A percentile compares a stretch with the other conserved stretches of the same genome.
These are phyloP conservation scores for Leptographium procerum DNA, from an alignment of 2,329 filamentous ascomycete genomes.

Conservation along the genomic window DNA sequence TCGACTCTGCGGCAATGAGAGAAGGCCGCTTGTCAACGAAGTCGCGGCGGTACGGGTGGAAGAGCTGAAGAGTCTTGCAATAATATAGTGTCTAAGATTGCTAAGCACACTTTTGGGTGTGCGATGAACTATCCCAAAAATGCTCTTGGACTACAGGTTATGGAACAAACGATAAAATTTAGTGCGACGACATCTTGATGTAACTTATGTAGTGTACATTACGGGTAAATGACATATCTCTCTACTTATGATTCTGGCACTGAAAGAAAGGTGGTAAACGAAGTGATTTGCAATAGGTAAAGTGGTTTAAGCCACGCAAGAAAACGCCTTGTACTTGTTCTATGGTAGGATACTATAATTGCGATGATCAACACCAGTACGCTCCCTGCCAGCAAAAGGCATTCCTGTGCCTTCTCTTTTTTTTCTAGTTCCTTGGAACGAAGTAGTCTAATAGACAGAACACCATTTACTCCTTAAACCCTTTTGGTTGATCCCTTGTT, in stretches of 20 bases:
- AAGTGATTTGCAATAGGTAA: not conserved
- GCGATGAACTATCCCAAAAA: not conserved
- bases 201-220: not conserved
- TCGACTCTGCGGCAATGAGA: not conserved
- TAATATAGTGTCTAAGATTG: not conserved
- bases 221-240: not conserved
- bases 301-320: not conserved
- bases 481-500: not conserved
- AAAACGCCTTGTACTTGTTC: not conserved
- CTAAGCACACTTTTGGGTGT: not conserved
- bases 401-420: not conserved
- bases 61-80: not conserved
- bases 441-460: not conserved
- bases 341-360: too few relatives aligned
- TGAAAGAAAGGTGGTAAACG: not conserved
- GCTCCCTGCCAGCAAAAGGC: not conserved
- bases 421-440: not conserved
- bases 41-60: not conserved
- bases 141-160: not conserved
- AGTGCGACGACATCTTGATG: not conserved
- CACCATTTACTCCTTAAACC: not conserved
- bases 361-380: not conserved
- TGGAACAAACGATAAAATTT: not conserved
- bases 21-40: not conserved
- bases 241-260: not conserved